Base-by-base conservation (phyloP, 371 early-diverging fungal species). In the Mucor circinelloides region DNA sequence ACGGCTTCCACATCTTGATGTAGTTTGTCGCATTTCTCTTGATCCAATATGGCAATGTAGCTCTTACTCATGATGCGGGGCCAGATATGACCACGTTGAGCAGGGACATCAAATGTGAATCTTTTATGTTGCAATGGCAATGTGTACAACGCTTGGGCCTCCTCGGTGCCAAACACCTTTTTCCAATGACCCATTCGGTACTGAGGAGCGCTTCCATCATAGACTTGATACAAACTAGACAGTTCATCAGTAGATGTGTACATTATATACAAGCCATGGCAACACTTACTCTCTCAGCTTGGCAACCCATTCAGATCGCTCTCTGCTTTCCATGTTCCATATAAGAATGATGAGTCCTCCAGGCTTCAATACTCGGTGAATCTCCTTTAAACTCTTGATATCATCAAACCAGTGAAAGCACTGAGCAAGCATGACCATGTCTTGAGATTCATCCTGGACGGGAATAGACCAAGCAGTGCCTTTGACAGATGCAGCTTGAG, bases 381-480 rank as follows among this genome's bases (percentile, higher is more conserved):
- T 73, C 61, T 87, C 87, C 8, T 50, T 40, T 8, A 87, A 60
- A 23, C 80, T 76, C 30, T 73, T 60, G 7, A 79, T 54, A 56
- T 80, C 76, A 48, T 79, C 84, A 71, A 85, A 87, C 87, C 87
- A 87, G 58, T 87, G 87, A 42, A 86, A 87, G 7, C 85, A 84
- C 59, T 87, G 87, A 13, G 86, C 87, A 17, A 85, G 66, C 15
- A 80, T 64, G 2, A 87, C 77, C 3, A 67, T 73, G 31, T 84
- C 81, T 27, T 83, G 78, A 4, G 85, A 80, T 8, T 63, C 68
- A 23, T 59, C 50, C 2, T 75, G 60, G 0, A 84, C 55, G 6
- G 86, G 85, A 31, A 85, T 83, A 6, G 70, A 60, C 75, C 75
- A 79, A 8, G 85, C 64, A 4, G 82, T 85, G 2, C 85, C 87